A percentile compares a stretch with the other conserved stretches of the same genome.
phyloP scores from a whole-genome alignment of 331 rosid genomes.

The Acacia concinna region DNA sequence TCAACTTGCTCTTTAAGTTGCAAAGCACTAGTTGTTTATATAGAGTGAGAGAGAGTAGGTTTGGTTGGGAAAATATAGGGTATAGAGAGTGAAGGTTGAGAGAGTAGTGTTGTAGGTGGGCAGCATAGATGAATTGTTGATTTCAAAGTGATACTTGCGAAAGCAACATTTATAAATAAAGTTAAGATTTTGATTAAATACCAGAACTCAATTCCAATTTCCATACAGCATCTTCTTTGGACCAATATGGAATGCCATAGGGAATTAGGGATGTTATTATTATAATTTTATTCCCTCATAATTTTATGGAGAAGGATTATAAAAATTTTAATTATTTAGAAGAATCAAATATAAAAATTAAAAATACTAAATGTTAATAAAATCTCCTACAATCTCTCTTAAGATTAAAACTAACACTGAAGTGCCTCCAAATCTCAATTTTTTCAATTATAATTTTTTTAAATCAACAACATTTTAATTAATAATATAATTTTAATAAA shows the following conservation, averaged over 20 bases:
- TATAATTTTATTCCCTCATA: not conserved
- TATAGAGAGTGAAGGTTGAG: slow-evolving; percentile 13
- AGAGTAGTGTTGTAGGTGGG: slow-evolving; percentile 27
- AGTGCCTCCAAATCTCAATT: too few species aligned
- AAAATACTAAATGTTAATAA: too few species aligned
- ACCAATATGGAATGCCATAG: not conserved
- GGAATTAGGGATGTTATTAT: not conserved
- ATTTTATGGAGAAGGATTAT: too few species aligned
- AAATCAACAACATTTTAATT: too few species aligned
- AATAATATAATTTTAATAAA: too few species aligned
- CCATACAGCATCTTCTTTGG: too few species aligned
- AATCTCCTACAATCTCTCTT: too few species aligned
- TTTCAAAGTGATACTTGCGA: slow-evolving; percentile 34
- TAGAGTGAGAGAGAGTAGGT: slow-evolving; percentile 20
- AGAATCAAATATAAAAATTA: too few species aligned
- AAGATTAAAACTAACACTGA: too few species aligned
- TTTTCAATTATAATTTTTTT: too few species aligned
- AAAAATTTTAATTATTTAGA: too few species aligned
- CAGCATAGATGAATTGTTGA: slow-evolving; percentile 25
- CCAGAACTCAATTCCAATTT: slow-evolving; percentile 25
- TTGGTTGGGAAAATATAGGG: not conserved
- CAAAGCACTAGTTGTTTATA: not conserved
- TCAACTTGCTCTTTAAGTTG: not conserved
- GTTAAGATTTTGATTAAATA: not conserved
- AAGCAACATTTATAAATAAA: not conserved